Base-by-base conservation (phyloP, 257 asterid genomes). In the Cinchona pubescens region DNA sequence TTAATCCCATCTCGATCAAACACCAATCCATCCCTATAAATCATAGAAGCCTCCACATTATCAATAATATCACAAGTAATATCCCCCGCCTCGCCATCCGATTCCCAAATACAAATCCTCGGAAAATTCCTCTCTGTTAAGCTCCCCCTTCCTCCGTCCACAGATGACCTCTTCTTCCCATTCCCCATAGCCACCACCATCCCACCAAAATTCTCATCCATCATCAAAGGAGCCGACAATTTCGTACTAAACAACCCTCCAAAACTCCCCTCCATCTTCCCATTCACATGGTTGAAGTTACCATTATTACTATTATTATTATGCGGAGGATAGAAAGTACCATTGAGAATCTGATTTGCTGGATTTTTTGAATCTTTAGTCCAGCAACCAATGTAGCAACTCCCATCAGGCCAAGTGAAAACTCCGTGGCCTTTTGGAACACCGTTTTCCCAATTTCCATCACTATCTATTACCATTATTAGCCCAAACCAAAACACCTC, bases 71-170 rank as follows among this genome's bases (percentile, higher is more conserved):
- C 98, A 79, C 99, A 95, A 19, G 99, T 95, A 67, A 95, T 95
- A 79, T 95, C 98, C 69, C 98, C 99, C 3, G 91, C 98, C 72
- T 90, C 98, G 0, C 97, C 99, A 49, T 95, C 99, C 1, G 97
- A 92, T 71, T 95, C 99, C 99, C 99, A 95, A 23, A 95, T 90
- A 76, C 97, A 95, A 49, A 95, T 88, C 77, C 97, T 84, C 0
- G 98, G 97, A 53, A 91, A 91, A 67, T 80, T 86, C 83, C 88
- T 86, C 55, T 88, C 98, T 6, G 79, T 78, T 75, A 76, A 48
- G 62, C 86, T 85, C 72, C 83, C 83, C 23, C 85, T 51, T 21
- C 83, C 89, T 14, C 82, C 87, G 4, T 84, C 92, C 23, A 88
- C 85, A 2, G 97, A 92, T 25, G 91, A 79, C 89, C 95, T 85